phyloP scores from a whole-genome alignment of 2,329 filamentous ascomycete species.

The Colletotrichum tabaci region DNA sequence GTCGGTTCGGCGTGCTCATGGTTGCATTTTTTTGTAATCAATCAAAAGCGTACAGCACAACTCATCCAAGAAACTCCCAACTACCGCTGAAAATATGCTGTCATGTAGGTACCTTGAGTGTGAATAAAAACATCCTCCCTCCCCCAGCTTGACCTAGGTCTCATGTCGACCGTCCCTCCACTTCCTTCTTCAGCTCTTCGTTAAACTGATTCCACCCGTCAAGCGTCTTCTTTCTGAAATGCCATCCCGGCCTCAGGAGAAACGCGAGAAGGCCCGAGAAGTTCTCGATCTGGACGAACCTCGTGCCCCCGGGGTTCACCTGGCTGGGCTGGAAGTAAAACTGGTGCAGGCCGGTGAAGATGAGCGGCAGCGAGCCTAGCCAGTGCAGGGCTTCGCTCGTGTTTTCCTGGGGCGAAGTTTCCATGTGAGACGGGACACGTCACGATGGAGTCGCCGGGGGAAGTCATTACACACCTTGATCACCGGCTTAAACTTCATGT shows the following conservation, averaged over 20 bases:
- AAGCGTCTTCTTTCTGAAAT: background rate
- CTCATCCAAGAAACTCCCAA: too few species aligned
- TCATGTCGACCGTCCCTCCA: background rate
- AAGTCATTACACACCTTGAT: background rate
- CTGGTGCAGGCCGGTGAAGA: slow-evolving; percentile 19
- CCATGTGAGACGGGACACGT: background rate
- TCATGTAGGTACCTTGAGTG: background rate
- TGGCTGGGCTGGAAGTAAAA: slow-evolving; percentile 19
- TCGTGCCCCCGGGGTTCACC: background rate
- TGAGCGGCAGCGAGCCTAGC: background rate
- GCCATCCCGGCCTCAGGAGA: slow-evolving; percentile 5
- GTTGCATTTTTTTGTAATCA: too few species aligned
- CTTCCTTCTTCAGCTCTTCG: slow-evolving; percentile 19
- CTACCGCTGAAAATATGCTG: background rate
- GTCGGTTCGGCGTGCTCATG: too few species aligned
- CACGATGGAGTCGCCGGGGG: background rate
- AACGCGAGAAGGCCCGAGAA: slow-evolving; percentile 12
- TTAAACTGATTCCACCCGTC: slow-evolving; percentile 16
- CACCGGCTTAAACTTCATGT: slow-evolving; percentile 8
- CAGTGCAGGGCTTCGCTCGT: slow-evolving; percentile 12
- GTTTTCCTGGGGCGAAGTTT: slow-evolving; percentile 4
- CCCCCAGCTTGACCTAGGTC: background rate
- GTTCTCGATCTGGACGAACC: slow-evolving; percentile 9
- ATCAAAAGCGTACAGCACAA: too few species aligned
- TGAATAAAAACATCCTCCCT: background rate